Base-by-base conservation (phyloP, 257 asterid genomes). In the Misopates orontium region DNA sequence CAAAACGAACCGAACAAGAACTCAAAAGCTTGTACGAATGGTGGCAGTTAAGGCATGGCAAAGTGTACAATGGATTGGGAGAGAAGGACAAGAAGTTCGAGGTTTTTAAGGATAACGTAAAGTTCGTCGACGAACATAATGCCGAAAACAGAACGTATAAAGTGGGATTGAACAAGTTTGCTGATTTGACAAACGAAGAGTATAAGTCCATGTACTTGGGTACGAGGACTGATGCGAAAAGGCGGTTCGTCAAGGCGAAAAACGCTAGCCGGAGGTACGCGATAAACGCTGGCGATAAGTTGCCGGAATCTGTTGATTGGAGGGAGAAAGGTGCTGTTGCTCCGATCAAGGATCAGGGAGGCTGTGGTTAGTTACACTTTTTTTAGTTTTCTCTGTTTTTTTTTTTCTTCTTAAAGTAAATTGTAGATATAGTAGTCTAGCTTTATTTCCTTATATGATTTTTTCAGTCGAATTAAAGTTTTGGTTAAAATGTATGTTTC, bases 271-370 rank as follows among this genome's bases (percentile, higher is more conserved):
- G 21, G 1, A 67, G 91, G 8, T 82, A 86, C 10, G 78, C 64
- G 44, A 60, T 69, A 32, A 77, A 65, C 36, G 70, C 66, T 14
- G 83, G 79, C 11, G 87, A 84, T 0, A 11, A n/a, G 56, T 40
- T 87, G 73, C 95, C 90, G 60, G 83, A 62, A 0, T 78, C 81
- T 24, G 90, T 90, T 65, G 97, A 90, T 64, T 90, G 97, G 96
- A 82, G 97, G 73, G 52, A 72, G 63, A 77, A 1, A 5, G 94
- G 95, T 2, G 94, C 95, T 13, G 94, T 85, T 66, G 73, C 89
- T 68, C 84, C 86, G 39, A 42, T 87, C 47, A 84, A 85, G 56
- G 69, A 87, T 72, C 95, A 87, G 78, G 95, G 97, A 15, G 51
- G 73, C 45, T 85, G 95, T 22, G 97, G 96, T 87, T 15, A 7